These are phyloP conservation scores for Naematelia aurantialba DNA, from an alignment of 768 basidiomycete species.

Conservation along the genomic window DNA sequence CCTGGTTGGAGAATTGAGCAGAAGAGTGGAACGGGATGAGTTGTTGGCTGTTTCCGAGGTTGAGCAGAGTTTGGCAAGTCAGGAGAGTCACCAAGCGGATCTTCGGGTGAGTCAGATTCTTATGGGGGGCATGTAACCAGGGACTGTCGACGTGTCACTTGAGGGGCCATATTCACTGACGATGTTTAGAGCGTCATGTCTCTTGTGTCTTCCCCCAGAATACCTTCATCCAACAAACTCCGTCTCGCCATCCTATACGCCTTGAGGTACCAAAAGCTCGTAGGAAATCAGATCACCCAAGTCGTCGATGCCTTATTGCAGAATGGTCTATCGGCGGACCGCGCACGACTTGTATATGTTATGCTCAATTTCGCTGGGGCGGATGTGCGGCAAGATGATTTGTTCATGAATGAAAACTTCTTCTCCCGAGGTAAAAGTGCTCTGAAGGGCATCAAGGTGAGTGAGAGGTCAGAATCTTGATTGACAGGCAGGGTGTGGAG, in stretches of 20 bases:
- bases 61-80: conserved; percentile 92
- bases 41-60: conserved; percentile 87
- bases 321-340: conserved; percentile 57
- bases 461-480: conserved; percentile 11
- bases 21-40: conserved; percentile 79
- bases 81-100: conserved; percentile 73
- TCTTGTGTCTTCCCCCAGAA: conserved; percentile 63
- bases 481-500: conserved; percentile 73
- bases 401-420: conserved; percentile 91
- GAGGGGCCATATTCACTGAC: no score
- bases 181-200: conserved; percentile 69
- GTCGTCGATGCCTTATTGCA: conserved; percentile 53
- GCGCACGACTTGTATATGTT: conserved; percentile 64
- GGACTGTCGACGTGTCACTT: no score
- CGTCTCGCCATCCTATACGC: conserved; percentile 88
- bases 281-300: conserved; percentile 69
- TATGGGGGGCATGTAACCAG: no score
- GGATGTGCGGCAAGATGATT: conserved; percentile 93
- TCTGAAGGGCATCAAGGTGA: conserved; percentile 87
- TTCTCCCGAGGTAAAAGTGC: conserved; percentile 92
- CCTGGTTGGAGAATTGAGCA: conserved; percentile 89
- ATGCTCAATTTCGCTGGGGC: conserved; percentile 88
- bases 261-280: conserved; percentile 86
- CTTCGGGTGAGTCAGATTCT: conserved; percentile 62
- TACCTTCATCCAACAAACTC: conserved; percentile 78